Evolutionary conservation across 176 grass and related monocot genomes (phyloP).

Genomic region (Chloris gayana): DNA sequence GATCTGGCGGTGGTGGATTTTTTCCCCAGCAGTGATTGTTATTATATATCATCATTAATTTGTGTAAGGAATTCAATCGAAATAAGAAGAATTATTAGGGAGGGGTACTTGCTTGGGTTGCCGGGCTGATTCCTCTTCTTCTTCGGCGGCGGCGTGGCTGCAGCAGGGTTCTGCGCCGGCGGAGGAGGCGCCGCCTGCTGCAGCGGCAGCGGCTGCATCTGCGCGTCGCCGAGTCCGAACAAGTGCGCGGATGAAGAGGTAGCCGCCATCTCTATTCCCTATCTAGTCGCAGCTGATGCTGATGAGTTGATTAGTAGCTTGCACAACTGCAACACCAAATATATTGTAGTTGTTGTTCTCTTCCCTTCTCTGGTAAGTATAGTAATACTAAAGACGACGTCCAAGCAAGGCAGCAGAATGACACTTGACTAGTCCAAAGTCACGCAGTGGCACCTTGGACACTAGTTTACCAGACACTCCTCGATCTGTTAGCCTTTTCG

Average conservation of each 20-base stretch:
- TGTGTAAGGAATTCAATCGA: background rate
- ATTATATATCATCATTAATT: too few species aligned
- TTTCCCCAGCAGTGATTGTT: too few species aligned
- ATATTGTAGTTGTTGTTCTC: slow-evolving; percentile 8
- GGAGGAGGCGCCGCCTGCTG: background rate
- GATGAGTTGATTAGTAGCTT: background rate
- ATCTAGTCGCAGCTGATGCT: background rate
- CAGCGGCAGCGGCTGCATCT: slow-evolving; percentile 19
- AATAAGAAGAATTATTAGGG: background rate
- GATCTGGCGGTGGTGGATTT: slow-evolving; percentile 44
- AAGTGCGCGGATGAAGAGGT: slow-evolving; percentile 36
- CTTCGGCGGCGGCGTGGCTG: slow-evolving; percentile 32
- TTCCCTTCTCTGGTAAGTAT: background rate
- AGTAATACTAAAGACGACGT: background rate
- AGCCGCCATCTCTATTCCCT: slow-evolving; percentile 21
- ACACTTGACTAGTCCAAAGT: slow-evolving; percentile 16
- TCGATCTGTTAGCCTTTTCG: background rate
- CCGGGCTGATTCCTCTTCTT: slow-evolving; percentile 55
- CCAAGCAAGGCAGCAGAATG: too few species aligned
- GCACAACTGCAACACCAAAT: background rate
- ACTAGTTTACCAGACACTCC: slow-evolving; percentile 18
- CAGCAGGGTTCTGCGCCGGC: background rate
- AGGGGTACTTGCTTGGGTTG: slow-evolving; percentile 44
- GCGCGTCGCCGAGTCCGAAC: slow-evolving; percentile 36
- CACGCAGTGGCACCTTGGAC: slow-evolving; percentile 16